Evolutionary conservation across 352 stramenopile genomes (phyloP).

Genomic region (Globisporangium apiculatum): DNA sequence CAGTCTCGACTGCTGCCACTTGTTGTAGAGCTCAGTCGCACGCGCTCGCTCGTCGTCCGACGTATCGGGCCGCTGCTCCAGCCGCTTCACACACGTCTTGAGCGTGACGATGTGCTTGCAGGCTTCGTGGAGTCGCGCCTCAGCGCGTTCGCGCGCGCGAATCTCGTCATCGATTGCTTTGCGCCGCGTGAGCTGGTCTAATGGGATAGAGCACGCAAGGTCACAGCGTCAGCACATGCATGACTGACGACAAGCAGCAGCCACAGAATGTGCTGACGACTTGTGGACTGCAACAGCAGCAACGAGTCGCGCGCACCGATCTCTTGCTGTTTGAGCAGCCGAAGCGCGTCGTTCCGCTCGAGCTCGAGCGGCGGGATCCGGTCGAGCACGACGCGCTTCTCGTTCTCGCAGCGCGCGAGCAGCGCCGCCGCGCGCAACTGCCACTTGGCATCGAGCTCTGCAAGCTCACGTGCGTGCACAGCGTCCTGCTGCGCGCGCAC

Average conservation of each 20-base stretch:
- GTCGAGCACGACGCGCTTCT: slow-evolving; percentile 22
- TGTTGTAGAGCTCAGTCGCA: slow-evolving; percentile 9
- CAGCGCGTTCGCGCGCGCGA: slow-evolving; percentile 9
- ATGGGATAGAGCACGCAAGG: no score
- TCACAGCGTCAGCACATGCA: no score
- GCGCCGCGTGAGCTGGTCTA: slow-evolving; percentile 10
- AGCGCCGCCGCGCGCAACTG: slow-evolving; percentile 17
- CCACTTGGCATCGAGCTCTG: slow-evolving; percentile 16
- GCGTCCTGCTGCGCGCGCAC: slow-evolving; percentile 19
- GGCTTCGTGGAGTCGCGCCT: slow-evolving; percentile 25
- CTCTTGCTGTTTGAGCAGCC: slow-evolving; percentile 23
- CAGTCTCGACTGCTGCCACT: slow-evolving; percentile 21
- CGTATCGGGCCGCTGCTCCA: slow-evolving; percentile 19
- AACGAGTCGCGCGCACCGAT: slow-evolving; percentile 5
- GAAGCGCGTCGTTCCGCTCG: slow-evolving; percentile 23
- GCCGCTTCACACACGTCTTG: slow-evolving; percentile 19
- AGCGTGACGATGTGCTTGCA: slow-evolving; percentile 39
- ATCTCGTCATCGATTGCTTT: slow-evolving; percentile 8
- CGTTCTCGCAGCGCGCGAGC: slow-evolving; percentile 12
- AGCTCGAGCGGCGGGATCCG: slow-evolving; percentile 29
- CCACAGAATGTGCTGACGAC: no score
- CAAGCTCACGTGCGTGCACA: slow-evolving; percentile 20
- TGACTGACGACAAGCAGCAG: no score
- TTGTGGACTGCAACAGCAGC: not conserved
- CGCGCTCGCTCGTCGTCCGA: slow-evolving; percentile 11